phyloP scores from a whole-genome alignment of 768 basidiomycete species.

The Psilocybe cubensis region DNA sequence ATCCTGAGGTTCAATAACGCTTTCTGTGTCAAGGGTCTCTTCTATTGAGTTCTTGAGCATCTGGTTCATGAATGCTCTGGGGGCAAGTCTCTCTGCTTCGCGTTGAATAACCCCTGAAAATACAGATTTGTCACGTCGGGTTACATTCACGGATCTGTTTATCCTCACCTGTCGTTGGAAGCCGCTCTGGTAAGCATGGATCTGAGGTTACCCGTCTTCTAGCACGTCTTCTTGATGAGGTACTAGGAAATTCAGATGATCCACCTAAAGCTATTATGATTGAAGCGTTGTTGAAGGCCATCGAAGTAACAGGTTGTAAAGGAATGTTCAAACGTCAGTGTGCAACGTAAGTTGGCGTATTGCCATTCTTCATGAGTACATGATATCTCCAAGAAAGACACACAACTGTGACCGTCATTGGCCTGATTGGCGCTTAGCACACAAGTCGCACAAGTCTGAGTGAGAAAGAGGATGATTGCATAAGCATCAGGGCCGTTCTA shows the following conservation, averaged over 20 bases:
- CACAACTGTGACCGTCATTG: neutral
- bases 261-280: slow-evolving; percentile 37
- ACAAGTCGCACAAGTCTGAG: neutral
- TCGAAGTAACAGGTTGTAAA: slow-evolving; percentile 10
- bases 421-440: neutral
- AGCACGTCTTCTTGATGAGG: slow-evolving; percentile 17
- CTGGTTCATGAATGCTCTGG: slow-evolving; percentile 59
- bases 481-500: neutral
- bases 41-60: slow-evolving; percentile 32
- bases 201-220: slow-evolving; percentile 49
- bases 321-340: neutral
- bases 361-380: neutral
- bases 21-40: slow-evolving; percentile 26
- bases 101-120: slow-evolving; percentile 62
- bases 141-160: neutral
- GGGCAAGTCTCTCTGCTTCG: slow-evolving; percentile 66
- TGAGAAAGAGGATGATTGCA: neutral
- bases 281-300: slow-evolving; percentile 60
- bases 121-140: neutral
- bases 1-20: slow-evolving; percentile 22
- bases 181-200: slow-evolving; percentile 68
- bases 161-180: slow-evolving; percentile 63
- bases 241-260: slow-evolving; percentile 21
- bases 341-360: neutral
- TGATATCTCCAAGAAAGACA: neutral